These are phyloP conservation scores for Cyclotella choctawhatcheeana DNA, from an alignment of 108 stramenopile genomes.

Conservation along the genomic window DNA sequence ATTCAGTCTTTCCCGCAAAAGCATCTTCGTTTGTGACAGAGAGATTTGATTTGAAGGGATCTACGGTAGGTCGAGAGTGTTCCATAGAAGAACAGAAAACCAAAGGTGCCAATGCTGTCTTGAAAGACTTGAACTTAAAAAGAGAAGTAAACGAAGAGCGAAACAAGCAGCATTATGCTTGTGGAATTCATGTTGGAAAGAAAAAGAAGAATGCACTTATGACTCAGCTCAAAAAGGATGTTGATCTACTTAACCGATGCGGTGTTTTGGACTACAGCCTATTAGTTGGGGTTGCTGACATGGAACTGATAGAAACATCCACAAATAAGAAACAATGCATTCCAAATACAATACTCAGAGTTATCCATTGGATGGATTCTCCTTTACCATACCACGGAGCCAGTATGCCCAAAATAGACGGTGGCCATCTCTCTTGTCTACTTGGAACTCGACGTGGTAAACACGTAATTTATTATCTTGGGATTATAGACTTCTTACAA, in stretches of 20 bases:
- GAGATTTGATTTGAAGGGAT: conserved; percentile 89
- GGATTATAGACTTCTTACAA: conserved; percentile 92
- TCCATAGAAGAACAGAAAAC: conserved; percentile 64
- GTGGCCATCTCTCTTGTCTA: conserved; percentile 67
- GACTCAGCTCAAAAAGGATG: conserved; percentile 84
- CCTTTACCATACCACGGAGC: conserved; percentile 82
- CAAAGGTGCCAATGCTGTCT: conserved; percentile 75
- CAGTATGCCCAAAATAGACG: conserved; percentile 71
- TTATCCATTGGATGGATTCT: conserved; percentile 42
- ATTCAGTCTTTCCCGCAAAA: conserved; percentile 84
- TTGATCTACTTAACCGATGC: conserved; percentile 69
- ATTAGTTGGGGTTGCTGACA: conserved; percentile 76
- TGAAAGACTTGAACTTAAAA: conserved; percentile 82
- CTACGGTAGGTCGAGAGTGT: conserved; percentile 84
- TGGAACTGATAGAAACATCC: conserved; percentile 30
- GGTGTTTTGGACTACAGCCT: conserved; percentile 90
- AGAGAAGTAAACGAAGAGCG: conserved; percentile 62
- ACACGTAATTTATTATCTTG: conserved; percentile 77
- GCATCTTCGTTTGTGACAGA: conserved; percentile 73
- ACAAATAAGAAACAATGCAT: background rate
- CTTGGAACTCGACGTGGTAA: conserved; percentile 64
- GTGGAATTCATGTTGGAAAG: conserved; percentile 70
- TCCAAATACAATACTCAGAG: conserved; percentile 9
- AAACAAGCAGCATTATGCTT: background rate
- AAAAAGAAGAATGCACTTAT: conserved; percentile 69